Base-by-base conservation (phyloP, 2,329 filamentous ascomycete species). In the Colletotrichum nymphaeae region DNA sequence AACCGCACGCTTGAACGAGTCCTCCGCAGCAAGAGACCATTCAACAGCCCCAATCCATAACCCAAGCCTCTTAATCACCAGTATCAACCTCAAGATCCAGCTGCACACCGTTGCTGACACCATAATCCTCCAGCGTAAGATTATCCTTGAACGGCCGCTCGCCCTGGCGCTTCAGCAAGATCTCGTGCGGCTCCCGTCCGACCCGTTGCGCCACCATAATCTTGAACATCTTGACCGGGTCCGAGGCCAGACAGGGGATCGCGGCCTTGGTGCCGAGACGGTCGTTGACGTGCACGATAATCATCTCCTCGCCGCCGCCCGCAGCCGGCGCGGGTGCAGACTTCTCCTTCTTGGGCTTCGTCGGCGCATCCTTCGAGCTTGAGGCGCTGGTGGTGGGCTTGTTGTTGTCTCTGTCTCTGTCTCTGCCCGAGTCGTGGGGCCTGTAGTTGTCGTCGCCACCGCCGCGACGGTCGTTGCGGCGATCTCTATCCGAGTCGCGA, bases 251-350 rank as follows among this genome's bases (percentile, higher is more conserved):
- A 81, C 95, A 98, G 0, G 96, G 96, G 75, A 98, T 97, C 65
- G 94, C 93, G 19, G 95, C 94, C 80, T 98, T 98, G n/a, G 96
- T 98, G 14, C 96, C 96, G 46, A 98, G 86, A n/a, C 96, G 90
- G 83, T 98, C 96, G 81, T 98, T 98, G 80, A 98, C 92, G 79
- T 96, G 91, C 22, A 98, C 95, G 64, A 97, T 90, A 77, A 98
- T 98, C 93, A 98, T 97, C 69, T 95, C 93, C 80, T 97, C 93
- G 6, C 87, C 82, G 4, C 87, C 82, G 5, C 84, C 52, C 80
- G 82, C 74, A 73, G 76, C 77, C 26, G 76, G 79, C 32, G 71
- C 74, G 22, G 73, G 76, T 5, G 65, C 77, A 35, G 75, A 72
- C 73, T 84, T 84, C 24, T 80, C 77, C 60, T 78, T 81, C 64